Conservation (phyloP, 2,329 filamentous ascomycete species). For the Curvularia sp. region DNA sequence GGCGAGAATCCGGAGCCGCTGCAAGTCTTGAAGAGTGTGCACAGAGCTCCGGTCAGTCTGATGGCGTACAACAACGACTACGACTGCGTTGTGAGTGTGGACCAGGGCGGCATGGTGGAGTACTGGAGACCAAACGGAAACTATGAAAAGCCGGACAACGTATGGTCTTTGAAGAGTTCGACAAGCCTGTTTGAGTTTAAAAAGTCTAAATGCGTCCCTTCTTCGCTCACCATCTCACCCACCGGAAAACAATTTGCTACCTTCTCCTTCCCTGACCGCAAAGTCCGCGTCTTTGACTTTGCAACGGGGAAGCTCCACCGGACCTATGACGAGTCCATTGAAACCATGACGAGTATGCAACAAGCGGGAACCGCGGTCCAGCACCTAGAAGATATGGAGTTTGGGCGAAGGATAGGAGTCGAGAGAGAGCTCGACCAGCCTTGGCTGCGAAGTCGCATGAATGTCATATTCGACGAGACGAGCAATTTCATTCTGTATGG, state of each 20-base stretch:
- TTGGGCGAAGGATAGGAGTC: slow-evolving; percentile 83
- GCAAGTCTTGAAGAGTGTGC: slow-evolving; percentile 79
- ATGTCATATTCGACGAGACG: slow-evolving; percentile 94
- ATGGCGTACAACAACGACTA: slow-evolving; percentile 90
- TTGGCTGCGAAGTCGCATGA: slow-evolving; percentile 72
- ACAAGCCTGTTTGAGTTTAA: slow-evolving; percentile 98
- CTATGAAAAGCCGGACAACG: slow-evolving; percentile 89
- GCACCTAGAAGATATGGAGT: slow-evolving; percentile 88
- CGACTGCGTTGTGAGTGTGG: slow-evolving; percentile 89
- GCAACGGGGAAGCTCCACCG: slow-evolving; percentile 84
- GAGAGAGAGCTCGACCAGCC: slow-evolving; percentile 85
- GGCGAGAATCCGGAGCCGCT: slow-evolving; percentile 79
- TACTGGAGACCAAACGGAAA: slow-evolving; percentile 86
- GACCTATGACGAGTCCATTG: slow-evolving; percentile 93
- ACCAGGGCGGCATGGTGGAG: slow-evolving; percentile 92
- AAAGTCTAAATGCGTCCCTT: slow-evolving; percentile 83
- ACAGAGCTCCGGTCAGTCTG: slow-evolving; percentile 79
- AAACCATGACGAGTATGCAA: slow-evolving; percentile 92
- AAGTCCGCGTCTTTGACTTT: slow-evolving; percentile 94
- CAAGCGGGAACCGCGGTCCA: slow-evolving; percentile 84
- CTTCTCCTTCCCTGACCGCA: slow-evolving; percentile 90
- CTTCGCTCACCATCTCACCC: slow-evolving; percentile 83
- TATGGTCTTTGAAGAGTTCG: slow-evolving; percentile 91
- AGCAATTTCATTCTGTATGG: slow-evolving; percentile 95
- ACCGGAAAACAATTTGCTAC: slow-evolving; percentile 85